Evolutionary conservation across 2,329 filamentous ascomycete genomes (phyloP), one percentile per base, ranked within the genome.

Genomic region (Rutstroemia sp.): DNA sequence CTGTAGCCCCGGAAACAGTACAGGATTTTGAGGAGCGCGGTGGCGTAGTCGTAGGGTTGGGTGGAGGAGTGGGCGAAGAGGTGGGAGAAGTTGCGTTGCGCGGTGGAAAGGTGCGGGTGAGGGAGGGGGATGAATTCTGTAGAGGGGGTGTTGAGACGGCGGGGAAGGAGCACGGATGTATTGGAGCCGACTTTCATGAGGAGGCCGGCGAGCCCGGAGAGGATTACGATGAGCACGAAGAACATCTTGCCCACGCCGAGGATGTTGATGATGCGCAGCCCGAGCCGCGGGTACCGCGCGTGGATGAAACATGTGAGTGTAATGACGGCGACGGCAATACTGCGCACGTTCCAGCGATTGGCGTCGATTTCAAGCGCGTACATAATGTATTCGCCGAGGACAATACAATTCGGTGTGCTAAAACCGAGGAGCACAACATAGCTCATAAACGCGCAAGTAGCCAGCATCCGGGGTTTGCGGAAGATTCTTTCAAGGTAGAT

Each of bases 1-100:
- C 73, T 76, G 68, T 78, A 80, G 47, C 79, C 78, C 27, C 76
- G 75, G 66, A 76, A 82, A 58, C 73, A 78, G 72, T 78, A 81
- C 56, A 81, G 73, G 17, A 82, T 76, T 62, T 81, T 81, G 64
- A 80, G 77, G 4, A 82, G 68, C 0, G 78, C 77, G 0, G 78
- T 80, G 1, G 73, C 72, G 55, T 75, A 74, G 57, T 73, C 69
- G 60, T 75, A 74, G 1, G 72, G 70, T 59, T 73, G 71, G 14
- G 67, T 68, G 7, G 70, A 73, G 1, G 68, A 71, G n/a, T 72
- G 72, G 21, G 68, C 67, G 61, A 74, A 73, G 23, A 74, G 60
- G 39, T 69, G 64, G 48, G 66, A 65, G 60, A 76, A 75, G 59
- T 76, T 76, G 12, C 71, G 61, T 52, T 72, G 69, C 5, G 73